Base-by-base conservation (phyloP, 2,329 filamentous ascomycete species). In the Tympanopsis confertula region DNA sequence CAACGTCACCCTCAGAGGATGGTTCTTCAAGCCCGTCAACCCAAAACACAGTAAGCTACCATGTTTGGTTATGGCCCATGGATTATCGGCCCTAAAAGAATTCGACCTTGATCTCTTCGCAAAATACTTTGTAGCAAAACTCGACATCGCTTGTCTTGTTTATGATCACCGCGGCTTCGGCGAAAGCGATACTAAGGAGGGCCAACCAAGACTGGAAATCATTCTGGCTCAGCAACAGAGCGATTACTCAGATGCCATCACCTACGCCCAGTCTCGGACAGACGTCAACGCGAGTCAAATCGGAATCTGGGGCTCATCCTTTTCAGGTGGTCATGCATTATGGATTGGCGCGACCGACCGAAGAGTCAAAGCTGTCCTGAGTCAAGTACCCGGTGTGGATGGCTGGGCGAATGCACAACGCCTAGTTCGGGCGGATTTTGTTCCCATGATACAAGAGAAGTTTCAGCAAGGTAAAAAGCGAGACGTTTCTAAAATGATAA, bases 321-420 rank as follows among this genome's bases (percentile, higher is more conserved):
- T 57, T 42, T 53, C 49, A 39, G 59, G 58, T 19, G 60, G 59
- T n/a, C 53, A 63, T 47, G 57, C 57, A 4, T 42, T 65, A 1
- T 49, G 46, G 38, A 52, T 61, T 35, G 59, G 50, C 17, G 59
- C 61, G 13, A 47, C 52, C 3, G 61, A 65, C 40, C 49, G 48
- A 20, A 46, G 59, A 15, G 55, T 64, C 35, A 62, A 63, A 41
- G 57, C 50, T 13, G 58, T 63, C 1, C 42, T 64, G 13, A 49
- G 44, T 35, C 59, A 62, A 41, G 52, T 51, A n/a, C 54, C 56
- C 17, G 50, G 44, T n/a, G 52, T 57, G n/a, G 47, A 51, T 43
- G 59, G 56, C 13, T 59, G 48, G 48, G 44, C 44, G n/a, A 61
- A 55, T 39, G 55, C 57, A 39, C 44, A 50, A 41, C 43, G 51